Conservation (phyloP, 768 basidiomycete species). For the Ephemerocybe angulata region DNA sequence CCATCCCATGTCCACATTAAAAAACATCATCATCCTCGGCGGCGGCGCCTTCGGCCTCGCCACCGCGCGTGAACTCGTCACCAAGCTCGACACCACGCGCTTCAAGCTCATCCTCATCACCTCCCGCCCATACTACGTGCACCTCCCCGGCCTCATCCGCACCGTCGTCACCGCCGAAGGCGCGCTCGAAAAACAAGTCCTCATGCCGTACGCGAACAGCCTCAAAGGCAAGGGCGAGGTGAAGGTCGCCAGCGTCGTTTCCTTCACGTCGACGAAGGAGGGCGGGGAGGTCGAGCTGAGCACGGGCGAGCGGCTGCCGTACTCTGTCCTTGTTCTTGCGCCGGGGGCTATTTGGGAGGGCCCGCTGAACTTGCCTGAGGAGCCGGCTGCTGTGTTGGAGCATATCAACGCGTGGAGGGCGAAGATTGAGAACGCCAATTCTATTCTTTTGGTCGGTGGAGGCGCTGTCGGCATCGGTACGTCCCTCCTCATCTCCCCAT, state of each 20-base stretch:
- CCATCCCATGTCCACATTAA: conserved; percentile 29
- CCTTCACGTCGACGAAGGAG: conserved; percentile 19
- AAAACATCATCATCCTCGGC: conserved; percentile 48
- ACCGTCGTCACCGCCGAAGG: conserved; percentile 41
- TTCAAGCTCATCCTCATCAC: conserved; percentile 52
- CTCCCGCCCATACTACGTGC: conserved; percentile 39
- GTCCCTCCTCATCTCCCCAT: conserved; percentile 4
- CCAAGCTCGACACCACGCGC: conserved; percentile 40
- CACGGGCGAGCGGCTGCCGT: conserved; percentile 30
- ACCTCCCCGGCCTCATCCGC: conserved; percentile 46
- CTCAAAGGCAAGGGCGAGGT: conserved; percentile 29
- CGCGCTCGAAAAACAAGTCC: conserved; percentile 21
- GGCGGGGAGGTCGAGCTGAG: conserved; percentile 42
- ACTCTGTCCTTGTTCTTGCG: conserved; percentile 51
- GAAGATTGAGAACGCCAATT: conserved; percentile 18
- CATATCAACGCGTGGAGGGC: conserved; percentile 18
- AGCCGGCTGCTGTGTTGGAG: conserved; percentile 7
- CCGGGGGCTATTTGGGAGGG: conserved; percentile 49
- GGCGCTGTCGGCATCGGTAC: conserved; percentile 24
- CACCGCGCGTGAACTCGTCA: conserved; percentile 40
- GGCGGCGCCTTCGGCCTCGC: conserved; percentile 43
- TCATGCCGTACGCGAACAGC: conserved; percentile 18
- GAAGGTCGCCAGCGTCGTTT: conserved; percentile 32
- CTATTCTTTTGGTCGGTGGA: conserved; percentile 24
- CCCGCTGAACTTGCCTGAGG: conserved; percentile 27